phyloP scores from a whole-genome alignment of 352 stramenopile genomes.

The Thalassiosira exigua region DNA sequence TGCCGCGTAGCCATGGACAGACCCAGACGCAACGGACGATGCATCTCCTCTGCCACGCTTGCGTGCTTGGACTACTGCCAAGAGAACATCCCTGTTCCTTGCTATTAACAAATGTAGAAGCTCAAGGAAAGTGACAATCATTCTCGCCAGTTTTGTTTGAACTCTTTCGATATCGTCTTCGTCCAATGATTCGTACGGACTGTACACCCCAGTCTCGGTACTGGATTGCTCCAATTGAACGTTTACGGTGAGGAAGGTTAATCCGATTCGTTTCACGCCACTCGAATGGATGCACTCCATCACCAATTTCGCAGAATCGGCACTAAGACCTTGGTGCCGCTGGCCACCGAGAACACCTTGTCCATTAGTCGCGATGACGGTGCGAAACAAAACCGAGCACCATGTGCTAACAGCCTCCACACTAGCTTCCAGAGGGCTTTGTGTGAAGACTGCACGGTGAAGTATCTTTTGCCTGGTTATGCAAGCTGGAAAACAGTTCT shows the following conservation, averaged over 20 bases:
- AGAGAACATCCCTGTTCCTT: constrained; percentile 79
- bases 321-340: constrained; percentile 74
- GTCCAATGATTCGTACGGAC: constrained; percentile 65
- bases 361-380: constrained; percentile 82
- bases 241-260: constrained; percentile 69
- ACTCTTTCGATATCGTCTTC: constrained; percentile 77
- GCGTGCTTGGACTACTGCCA: constrained; percentile 72
- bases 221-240: constrained; percentile 42
- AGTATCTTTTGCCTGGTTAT: constrained; percentile 80
- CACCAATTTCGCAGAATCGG: constrained; percentile 80
- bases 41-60: constrained; percentile 55
- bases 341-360: constrained; percentile 70
- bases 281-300: constrained; percentile 84
- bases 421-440: constrained; percentile 83
- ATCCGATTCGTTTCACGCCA: constrained; percentile 82
- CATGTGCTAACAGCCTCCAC: constrained; percentile 82
- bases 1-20: constrained; percentile 48
- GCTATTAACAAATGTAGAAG: constrained; percentile 83
- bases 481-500: constrained; percentile 80
- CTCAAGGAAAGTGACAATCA: constrained; percentile 85
- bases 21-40: constrained; percentile 40
- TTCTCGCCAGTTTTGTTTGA: constrained; percentile 76
- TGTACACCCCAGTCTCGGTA: constrained; percentile 35
- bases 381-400: constrained; percentile 85
- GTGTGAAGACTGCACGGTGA: constrained; percentile 78